Evolutionary conservation across 2,329 filamentous ascomycete genomes (phyloP).

Genomic region (Cladosporium sphaerospermum): DNA sequence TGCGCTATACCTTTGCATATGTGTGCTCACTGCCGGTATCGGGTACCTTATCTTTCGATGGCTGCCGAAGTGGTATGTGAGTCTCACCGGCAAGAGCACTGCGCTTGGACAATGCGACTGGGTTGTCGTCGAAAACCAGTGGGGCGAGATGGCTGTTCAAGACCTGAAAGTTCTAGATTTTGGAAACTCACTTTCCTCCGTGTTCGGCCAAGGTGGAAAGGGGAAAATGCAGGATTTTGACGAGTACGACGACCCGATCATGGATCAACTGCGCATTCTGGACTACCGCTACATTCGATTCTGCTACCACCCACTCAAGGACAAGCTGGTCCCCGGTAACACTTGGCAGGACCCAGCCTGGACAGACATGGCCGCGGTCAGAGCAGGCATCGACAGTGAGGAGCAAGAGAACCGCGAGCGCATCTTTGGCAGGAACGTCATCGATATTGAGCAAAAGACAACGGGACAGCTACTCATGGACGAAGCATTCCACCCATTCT

Average conservation of each 20-base stretch:
- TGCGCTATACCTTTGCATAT: conserved; percentile 62
- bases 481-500: conserved; percentile 96
- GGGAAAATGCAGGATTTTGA: conserved; percentile 59
- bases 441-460: conserved; percentile 89
- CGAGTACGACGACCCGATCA: conserved; percentile 67
- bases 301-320: conserved; percentile 80
- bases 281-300: conserved; percentile 95
- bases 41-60: conserved; percentile 82
- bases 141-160: conserved; percentile 84
- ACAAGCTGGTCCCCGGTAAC: conserved; percentile 79
- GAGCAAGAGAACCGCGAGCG: conserved; percentile 76
- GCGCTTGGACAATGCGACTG: conserved; percentile 73
- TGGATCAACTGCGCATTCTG: conserved; percentile 68
- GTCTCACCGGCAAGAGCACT: conserved; percentile 62
- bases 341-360: conserved; percentile 93
- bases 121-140: conserved; percentile 96
- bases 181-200: conserved; percentile 56
- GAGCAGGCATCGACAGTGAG: conserved; percentile 77
- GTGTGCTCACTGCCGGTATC: conserved; percentile 65
- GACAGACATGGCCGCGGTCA: conserved; percentile 69
- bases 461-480: conserved; percentile 77
- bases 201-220: conserved; percentile 65
- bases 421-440: conserved; percentile 84
- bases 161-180: conserved; percentile 55
- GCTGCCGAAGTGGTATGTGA: conserved; percentile 82